Evolutionary conservation across 2,329 filamentous ascomycete species (phyloP), one percentile per base, ranked within the genome.

Genomic region (Clonostachys solani): DNA sequence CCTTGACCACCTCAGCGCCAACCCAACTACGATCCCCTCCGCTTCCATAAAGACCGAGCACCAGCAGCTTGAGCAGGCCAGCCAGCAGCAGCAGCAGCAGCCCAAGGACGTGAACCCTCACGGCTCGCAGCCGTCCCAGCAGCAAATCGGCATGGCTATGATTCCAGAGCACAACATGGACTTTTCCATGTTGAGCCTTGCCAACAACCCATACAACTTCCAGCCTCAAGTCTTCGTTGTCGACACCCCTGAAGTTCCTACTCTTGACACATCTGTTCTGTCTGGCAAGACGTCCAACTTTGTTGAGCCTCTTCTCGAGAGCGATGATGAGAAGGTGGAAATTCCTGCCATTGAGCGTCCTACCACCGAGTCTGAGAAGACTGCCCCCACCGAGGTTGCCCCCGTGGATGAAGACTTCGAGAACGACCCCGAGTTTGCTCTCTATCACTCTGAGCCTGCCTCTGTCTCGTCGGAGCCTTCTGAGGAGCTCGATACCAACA

Each of bases 121-220:
- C 54, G 66, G 70, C 38, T 67, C 75, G 47, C 74, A 78, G 47
- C 74, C 78, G 40, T 67, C 72, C 45, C 75, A 81, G 56, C 79
- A 84, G 53, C 84, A 88, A 62, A 86, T 92, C 54, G 84, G 84
- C 60, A 87, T 95, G 78, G 82, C 87, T 49, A 87, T 92, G 78
- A 83, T 95, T 42, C 89, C 90, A 2, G 90, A 95, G 67, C 83
- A 87, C 56, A 76, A 72, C 45, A 75, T 91, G 66, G 87, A 95
- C 59, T 84, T 91, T 57, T 81, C 84, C 46, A 80, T 86, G 68
- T 77, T 94, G n/a, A 72, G 62, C 53, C 65, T 91, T 42, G 79
- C 79, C 58, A 63, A 68, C 46, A 65, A 70, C 47, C 71, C 73
- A 49, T 83, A 77, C 64, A 75, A 73, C 63, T 84, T 80, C 64